Conservation (phyloP, 2,329 filamentous ascomycete genomes). For the Phialocephala subalpina region DNA sequence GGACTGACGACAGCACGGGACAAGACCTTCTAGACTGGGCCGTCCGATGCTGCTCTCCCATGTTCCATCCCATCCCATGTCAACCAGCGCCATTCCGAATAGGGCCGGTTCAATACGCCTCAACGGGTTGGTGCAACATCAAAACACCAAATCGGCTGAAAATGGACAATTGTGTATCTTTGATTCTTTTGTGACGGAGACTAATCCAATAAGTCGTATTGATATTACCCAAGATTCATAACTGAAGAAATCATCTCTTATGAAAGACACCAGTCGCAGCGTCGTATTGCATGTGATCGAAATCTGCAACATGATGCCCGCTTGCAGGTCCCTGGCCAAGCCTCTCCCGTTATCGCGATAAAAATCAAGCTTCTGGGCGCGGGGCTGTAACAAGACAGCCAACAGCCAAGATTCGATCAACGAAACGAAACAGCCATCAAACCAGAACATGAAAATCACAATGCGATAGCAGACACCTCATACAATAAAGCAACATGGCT, state of each 20-base stretch:
- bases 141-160: not conserved
- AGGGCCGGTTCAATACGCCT: slow-evolving; percentile 14
- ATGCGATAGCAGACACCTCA: not conserved
- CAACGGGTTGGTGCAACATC: not conserved
- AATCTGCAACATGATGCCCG: slow-evolving; percentile 11
- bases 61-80: not conserved
- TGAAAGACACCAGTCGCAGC: not conserved
- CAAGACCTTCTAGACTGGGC: not conserved
- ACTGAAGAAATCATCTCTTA: not conserved
- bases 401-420: slow-evolving; percentile 3
- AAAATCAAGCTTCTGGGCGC: slow-evolving; percentile 10
- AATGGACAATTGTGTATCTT: too few species aligned
- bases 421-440: slow-evolving; percentile 11
- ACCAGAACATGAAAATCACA: not conserved
- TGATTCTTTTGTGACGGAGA: not conserved
- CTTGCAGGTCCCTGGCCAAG: slow-evolving; percentile 9
- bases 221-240: not conserved
- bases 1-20: not conserved
- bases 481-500: not conserved
- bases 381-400: not conserved
- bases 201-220: not conserved
- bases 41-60: not conserved
- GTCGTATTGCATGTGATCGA: slow-evolving; percentile 1
- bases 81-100: not conserved
- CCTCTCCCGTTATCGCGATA: slow-evolving; percentile 9